A percentile compares a stretch with the other conserved stretches of the same genome.
phyloP scores from a whole-genome alignment of 2,329 filamentous ascomycete genomes.

The Rosellinia necatrix region DNA sequence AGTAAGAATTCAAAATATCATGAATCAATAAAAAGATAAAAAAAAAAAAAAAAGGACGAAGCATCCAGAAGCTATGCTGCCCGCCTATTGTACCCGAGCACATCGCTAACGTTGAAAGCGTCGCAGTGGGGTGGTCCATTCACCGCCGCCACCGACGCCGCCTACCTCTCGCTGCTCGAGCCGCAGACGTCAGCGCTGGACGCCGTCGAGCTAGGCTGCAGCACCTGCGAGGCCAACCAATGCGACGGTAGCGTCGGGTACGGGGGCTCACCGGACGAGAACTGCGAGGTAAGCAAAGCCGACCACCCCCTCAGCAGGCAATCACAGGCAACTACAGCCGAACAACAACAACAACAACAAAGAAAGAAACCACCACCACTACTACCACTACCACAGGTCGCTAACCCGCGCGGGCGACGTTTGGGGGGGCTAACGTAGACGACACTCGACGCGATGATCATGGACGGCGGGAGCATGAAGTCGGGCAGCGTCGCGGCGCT shows the following conservation, averaged over 20 bases:
- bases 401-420: no score
- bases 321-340: neutral
- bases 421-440: no score
- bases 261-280: slow-evolving; percentile 59
- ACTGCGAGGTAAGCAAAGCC: slow-evolving; percentile 49
- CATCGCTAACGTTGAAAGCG: no score
- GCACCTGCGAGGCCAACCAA: slow-evolving; percentile 55
- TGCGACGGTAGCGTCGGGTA: slow-evolving; percentile 61
- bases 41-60: no score
- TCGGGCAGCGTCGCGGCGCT: slow-evolving; percentile 58
- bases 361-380: no score
- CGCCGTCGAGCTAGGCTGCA: slow-evolving; percentile 56
- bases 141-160: slow-evolving; percentile 56
- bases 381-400: no score
- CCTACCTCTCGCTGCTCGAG: slow-evolving; percentile 47
- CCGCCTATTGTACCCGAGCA: no score
- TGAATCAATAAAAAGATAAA: no score
- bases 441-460: slow-evolving; percentile 63
- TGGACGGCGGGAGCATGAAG: slow-evolving; percentile 59
- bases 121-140: slow-evolving; percentile 59
- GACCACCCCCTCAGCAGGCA: neutral
- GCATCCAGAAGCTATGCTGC: no score
- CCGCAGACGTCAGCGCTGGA: slow-evolving; percentile 49
- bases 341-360: no score
- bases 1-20: no score